A percentile compares a stretch with the other conserved stretches of the same genome.
Conservation (phyloP, 2,329 filamentous ascomycete genomes). For the Domatiomyces globalis region DNA sequence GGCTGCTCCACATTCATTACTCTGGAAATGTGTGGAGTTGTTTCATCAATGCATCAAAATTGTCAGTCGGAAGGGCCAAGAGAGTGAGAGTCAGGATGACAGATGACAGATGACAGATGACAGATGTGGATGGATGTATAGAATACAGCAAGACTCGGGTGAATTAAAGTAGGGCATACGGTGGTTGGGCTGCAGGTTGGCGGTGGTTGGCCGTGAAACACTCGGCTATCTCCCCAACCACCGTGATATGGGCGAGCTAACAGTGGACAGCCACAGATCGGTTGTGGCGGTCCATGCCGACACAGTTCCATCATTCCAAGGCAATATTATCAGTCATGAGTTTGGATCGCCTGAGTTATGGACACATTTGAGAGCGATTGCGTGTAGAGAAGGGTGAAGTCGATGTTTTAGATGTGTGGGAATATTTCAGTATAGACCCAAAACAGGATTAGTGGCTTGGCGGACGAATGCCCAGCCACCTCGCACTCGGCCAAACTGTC, state of each 20-base stretch:
- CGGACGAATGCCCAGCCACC: no score
- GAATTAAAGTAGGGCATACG: constrained; percentile 13
- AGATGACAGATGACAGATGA: background rate
- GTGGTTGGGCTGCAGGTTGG: constrained; percentile 14
- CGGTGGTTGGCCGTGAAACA: constrained; percentile 1
- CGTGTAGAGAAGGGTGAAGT: background rate
- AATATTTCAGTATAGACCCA: background rate
- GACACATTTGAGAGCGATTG: background rate
- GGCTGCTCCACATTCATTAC: constrained; percentile 21
- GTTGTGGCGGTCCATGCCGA: background rate
- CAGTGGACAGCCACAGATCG: background rate
- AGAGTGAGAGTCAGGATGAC: background rate
- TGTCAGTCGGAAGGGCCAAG: background rate
- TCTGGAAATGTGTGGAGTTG: constrained; percentile 9
- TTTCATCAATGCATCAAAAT: constrained; percentile 7
- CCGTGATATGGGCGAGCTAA: background rate
- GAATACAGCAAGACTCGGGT: constrained; percentile 4
- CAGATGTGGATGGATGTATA: background rate
- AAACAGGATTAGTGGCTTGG: background rate
- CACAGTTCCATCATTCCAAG: background rate
- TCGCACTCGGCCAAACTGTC: no score
- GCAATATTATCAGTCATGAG: background rate
- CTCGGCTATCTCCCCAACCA: background rate
- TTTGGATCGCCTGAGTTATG: background rate
- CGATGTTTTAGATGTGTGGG: background rate